phyloP scores from a whole-genome alignment of 1,284 basidiomycete species.

The Sporisorium sorghi region DNA sequence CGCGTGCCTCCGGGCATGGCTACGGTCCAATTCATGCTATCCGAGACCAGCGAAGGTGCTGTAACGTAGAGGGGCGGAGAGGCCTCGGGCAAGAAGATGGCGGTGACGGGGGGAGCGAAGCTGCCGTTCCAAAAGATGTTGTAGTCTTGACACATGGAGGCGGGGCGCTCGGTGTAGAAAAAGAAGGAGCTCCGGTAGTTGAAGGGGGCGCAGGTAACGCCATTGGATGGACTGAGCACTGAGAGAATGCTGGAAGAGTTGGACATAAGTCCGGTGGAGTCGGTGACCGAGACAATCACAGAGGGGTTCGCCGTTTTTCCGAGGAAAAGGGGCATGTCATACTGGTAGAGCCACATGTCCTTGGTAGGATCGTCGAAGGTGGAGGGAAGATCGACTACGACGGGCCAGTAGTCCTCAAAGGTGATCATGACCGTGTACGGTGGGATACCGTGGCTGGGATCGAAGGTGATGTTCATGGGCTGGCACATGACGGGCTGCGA shows the following conservation, averaged over 20 bases:
- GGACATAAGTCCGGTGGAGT: slow-evolving; percentile 52
- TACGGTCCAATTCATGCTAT: slow-evolving; percentile 34
- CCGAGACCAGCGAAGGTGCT: background rate
- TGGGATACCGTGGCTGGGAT: slow-evolving; percentile 47
- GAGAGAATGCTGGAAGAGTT: slow-evolving; percentile 51
- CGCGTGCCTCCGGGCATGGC: slow-evolving; percentile 42
- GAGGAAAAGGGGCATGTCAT: slow-evolving; percentile 36
- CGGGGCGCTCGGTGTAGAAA: slow-evolving; percentile 36
- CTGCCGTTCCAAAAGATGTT: slow-evolving; percentile 42
- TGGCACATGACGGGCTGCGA: slow-evolving; percentile 51
- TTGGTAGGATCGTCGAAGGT: slow-evolving; percentile 51
- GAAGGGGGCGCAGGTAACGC: slow-evolving; percentile 28
- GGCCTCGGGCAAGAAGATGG: slow-evolving; percentile 45
- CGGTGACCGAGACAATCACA: slow-evolving; percentile 54
- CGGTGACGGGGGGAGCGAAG: slow-evolving; percentile 28
- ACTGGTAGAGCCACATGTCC: slow-evolving; percentile 54
- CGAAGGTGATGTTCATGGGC: slow-evolving; percentile 58
- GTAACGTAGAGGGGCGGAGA: slow-evolving; percentile 48
- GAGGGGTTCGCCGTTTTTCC: slow-evolving; percentile 40
- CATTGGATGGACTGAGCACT: slow-evolving; percentile 15
- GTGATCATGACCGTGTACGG: slow-evolving; percentile 59
- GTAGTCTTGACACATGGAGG: slow-evolving; percentile 41
- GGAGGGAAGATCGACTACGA: slow-evolving; percentile 36
- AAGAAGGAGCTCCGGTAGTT: slow-evolving; percentile 25
- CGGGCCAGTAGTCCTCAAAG: slow-evolving; percentile 50